Evolutionary conservation across 768 basidiomycete species (phyloP).

Genomic region (Panellus pusillus): DNA sequence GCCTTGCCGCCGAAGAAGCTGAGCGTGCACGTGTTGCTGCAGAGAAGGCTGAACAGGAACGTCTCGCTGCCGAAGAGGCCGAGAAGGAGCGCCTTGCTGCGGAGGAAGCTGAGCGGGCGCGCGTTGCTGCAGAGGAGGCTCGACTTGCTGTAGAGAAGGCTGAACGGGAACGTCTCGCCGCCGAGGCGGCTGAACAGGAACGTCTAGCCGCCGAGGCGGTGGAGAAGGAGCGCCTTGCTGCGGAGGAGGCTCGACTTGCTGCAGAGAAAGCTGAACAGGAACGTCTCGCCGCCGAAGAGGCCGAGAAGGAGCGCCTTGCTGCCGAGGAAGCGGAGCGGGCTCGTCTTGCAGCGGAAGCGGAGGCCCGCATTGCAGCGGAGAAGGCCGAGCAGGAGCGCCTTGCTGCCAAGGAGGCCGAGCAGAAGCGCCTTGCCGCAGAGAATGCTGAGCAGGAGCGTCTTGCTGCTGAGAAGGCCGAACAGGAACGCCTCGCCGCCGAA

Average conservation of each 20-base stretch:
- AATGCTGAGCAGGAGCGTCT: background rate
- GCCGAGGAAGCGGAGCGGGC: background rate
- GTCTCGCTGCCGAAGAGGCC: background rate
- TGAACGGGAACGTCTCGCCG: background rate
- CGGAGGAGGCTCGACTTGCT: background rate
- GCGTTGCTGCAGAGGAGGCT: background rate
- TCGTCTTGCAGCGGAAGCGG: constrained; percentile 1
- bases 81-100: background rate
- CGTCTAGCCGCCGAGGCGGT: background rate
- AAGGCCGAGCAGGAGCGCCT: constrained; percentile 5
- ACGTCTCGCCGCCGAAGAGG: background rate
- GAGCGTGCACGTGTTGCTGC: background rate
- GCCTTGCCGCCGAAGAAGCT: constrained; percentile 9
- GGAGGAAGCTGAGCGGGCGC: background rate
- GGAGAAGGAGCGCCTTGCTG: background rate
- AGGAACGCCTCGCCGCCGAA: background rate
- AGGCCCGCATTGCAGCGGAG: background rate
- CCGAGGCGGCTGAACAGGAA: background rate
- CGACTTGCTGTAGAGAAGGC: background rate
- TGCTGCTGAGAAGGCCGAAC: background rate
- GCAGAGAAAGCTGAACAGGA: background rate
- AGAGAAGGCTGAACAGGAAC: background rate
- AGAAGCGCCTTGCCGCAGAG: background rate
- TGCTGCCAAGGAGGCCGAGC: constrained; percentile 3
- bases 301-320: constrained; percentile 1